Evolutionary conservation across 192 early-diverging fungal species (phyloP).

Genomic region (Funneliformis mosseae): DNA sequence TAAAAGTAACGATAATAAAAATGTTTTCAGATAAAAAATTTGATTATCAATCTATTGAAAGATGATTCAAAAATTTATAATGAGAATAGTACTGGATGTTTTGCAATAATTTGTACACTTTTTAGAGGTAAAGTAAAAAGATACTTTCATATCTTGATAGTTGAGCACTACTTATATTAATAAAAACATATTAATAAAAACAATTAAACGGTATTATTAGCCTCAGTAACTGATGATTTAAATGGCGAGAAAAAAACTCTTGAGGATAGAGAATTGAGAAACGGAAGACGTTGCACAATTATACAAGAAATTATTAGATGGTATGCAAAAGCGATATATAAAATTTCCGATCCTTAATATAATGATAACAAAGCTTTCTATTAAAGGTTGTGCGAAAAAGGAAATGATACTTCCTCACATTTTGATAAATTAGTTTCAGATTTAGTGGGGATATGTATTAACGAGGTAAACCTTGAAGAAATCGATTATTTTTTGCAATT

Average conservation of each 20-base stretch:
- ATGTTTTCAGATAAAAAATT: neutral
- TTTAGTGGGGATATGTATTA: constrained; percentile 10
- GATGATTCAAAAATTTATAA: constrained; percentile 3
- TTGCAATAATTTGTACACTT: neutral
- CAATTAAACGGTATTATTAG: neutral
- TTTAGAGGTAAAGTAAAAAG: neutral
- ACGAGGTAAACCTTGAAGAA: constrained; percentile 13
- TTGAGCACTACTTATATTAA: neutral
- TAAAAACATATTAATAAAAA: no score
- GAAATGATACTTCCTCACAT: neutral
- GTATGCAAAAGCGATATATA: neutral
- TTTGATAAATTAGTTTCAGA: constrained; percentile 28
- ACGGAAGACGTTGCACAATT: neutral
- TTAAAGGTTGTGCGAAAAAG: constrained; percentile 26
- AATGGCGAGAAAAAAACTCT: neutral
- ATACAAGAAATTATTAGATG: constrained; percentile 14
- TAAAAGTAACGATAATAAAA: neutral
- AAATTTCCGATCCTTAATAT: neutral
- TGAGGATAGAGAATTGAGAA: neutral
- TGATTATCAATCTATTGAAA: neutral
- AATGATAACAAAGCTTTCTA: neutral
- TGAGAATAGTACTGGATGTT: neutral
- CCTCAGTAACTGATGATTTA: neutral
- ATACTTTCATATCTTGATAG: neutral
- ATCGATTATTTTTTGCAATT: neutral